Percentiles rank a stretch among this genome's conserved stretches.
These are phyloP conservation scores for Periglandula ipomoeae DNA, from an alignment of 2,329 filamentous ascomycete species.

Conservation along the genomic window DNA sequence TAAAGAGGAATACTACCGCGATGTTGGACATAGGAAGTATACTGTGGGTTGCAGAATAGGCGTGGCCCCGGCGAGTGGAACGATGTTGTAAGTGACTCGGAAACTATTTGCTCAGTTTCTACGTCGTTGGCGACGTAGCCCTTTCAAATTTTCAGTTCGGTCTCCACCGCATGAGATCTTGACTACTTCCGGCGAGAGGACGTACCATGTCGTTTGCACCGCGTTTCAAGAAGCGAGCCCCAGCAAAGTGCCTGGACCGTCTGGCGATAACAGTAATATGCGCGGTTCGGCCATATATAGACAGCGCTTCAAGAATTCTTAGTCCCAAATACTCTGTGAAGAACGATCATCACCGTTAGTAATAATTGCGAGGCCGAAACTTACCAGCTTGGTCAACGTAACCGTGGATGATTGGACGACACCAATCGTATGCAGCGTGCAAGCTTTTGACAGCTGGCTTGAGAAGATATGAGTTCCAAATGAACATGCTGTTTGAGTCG, in stretches of 20 bases:
- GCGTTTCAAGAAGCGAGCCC: conserved; percentile 86
- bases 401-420: conserved; percentile 87
- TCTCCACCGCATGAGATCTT: neutral
- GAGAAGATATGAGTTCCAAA: conserved; percentile 91
- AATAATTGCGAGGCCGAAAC: neutral
- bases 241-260: conserved; percentile 86
- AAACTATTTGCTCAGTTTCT: conserved; percentile 96
- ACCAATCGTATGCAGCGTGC: conserved; percentile 88
- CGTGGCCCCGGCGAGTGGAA: conserved; percentile 85
- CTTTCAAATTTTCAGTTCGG: conserved; percentile 14
- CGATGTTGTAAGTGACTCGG: conserved; percentile 86
- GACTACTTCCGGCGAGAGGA: neutral
- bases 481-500: conserved; percentile 89
- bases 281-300: conserved; percentile 78
- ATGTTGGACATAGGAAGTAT: conserved; percentile 95
- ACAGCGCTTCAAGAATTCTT: conserved; percentile 43
- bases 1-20: conserved; percentile 92
- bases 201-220: conserved; percentile 75
- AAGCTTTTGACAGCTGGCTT: conserved; percentile 62
- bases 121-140: conserved; percentile 98
- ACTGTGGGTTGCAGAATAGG: conserved; percentile 80
- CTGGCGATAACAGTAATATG: conserved; percentile 92
- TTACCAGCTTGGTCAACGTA: conserved; percentile 80
- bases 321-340: neutral
- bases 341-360: no score